Conservation (phyloP, 176 grass and related monocot genomes). For the Carex cristatella region DNA sequence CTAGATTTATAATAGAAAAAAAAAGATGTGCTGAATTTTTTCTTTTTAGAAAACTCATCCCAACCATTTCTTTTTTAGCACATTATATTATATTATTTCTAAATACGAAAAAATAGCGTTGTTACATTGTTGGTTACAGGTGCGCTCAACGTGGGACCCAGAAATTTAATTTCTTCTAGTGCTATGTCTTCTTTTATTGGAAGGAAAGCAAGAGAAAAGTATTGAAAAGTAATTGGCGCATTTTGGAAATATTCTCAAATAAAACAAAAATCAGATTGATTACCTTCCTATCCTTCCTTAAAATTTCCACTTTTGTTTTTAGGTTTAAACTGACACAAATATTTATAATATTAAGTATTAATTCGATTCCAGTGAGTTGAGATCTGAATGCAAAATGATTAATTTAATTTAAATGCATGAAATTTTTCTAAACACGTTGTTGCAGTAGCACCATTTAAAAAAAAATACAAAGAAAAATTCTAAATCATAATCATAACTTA, state of each 20-base stretch:
- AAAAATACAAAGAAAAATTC: neutral
- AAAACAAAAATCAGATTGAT: neutral
- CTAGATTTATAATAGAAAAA: too few species aligned
- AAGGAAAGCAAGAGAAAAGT: slow-evolving; percentile 14
- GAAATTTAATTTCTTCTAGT: neutral
- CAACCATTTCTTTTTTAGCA: too few species aligned
- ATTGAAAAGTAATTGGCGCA: neutral
- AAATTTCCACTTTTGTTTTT: neutral
- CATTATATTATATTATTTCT: too few species aligned
- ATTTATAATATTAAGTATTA: too few species aligned
- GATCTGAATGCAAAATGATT: too few species aligned
- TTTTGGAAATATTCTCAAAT: neutral
- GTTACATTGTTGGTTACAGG: neutral
- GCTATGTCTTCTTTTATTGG: slow-evolving; percentile 11
- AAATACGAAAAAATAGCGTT: too few species aligned
- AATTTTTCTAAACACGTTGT: neutral
- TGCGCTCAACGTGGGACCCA: neutral
- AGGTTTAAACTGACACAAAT: neutral
- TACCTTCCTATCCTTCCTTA: too few species aligned
- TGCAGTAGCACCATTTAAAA: too few species aligned
- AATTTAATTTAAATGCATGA: too few species aligned
- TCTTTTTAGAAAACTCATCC: too few species aligned
- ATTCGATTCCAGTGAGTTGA: too few species aligned
- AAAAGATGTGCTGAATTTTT: too few species aligned
- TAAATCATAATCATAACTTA: neutral